These are phyloP conservation scores for Eucalyptus curtisii DNA, from an alignment of 345 rosid species.

Conservation along the genomic window DNA sequence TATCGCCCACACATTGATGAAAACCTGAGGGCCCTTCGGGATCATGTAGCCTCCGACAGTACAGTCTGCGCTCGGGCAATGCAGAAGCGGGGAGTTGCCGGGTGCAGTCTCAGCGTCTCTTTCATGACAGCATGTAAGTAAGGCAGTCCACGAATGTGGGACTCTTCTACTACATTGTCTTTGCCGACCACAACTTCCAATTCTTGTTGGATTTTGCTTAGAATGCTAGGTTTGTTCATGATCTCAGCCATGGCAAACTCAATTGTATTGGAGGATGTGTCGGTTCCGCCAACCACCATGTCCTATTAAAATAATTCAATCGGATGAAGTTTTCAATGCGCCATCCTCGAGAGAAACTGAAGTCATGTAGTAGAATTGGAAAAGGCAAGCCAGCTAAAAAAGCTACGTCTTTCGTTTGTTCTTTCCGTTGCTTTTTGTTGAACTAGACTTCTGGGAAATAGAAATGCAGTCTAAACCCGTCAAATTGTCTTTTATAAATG, in stretches of 20 bases:
- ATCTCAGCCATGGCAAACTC: constrained; percentile 48
- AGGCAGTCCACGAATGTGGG: constrained; percentile 23
- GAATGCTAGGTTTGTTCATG: constrained; percentile 26
- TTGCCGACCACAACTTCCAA: constrained; percentile 32
- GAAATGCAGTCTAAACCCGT: background rate
- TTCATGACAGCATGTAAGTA: constrained; percentile 36
- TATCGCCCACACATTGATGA: constrained; percentile 40
- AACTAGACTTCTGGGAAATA: background rate
- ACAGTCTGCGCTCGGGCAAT: constrained; percentile 21
- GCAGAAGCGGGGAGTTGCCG: constrained; percentile 39
- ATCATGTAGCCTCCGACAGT: constrained; percentile 27
- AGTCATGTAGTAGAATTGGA: background rate
- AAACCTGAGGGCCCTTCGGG: constrained; percentile 29
- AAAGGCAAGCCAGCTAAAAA: background rate
- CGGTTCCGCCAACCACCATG: constrained; percentile 50
- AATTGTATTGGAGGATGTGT: constrained; percentile 34
- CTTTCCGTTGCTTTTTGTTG: background rate
- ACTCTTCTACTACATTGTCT: constrained; percentile 30
- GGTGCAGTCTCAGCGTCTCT: constrained; percentile 42
- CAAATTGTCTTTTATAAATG: background rate
- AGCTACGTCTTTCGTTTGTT: background rate
- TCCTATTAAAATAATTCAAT: constrained; percentile 12
- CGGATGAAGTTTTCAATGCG: background rate
- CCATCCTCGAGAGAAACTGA: background rate
- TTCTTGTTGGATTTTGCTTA: constrained; percentile 33